Conservation (phyloP, 352 stramenopile species). For the Phytophthora niederhauseri region DNA sequence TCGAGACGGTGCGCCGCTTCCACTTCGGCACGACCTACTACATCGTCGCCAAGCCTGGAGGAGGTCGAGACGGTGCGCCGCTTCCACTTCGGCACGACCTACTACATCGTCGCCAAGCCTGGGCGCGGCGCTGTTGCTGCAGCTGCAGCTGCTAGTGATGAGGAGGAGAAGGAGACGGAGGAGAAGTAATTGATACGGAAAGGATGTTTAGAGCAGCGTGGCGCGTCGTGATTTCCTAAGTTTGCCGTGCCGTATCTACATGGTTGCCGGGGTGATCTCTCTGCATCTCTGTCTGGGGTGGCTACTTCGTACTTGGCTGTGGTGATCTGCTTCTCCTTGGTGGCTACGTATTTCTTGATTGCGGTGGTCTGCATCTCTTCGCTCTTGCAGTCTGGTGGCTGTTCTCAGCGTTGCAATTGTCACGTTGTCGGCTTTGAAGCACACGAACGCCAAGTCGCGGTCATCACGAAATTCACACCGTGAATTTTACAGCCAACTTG, state of each 20-base stretch:
- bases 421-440: not conserved
- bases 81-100: conserved; percentile 97
- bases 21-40: conserved; percentile 97
- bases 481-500: too few species aligned
- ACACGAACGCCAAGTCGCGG: too few species aligned
- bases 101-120: conserved; percentile 85
- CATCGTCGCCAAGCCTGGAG: conserved; percentile 70
- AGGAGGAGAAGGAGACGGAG: not conserved
- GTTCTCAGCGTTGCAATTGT: not conserved
- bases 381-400: too few species aligned
- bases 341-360: too few species aligned
- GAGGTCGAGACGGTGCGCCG: conserved; percentile 85
- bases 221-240: too few species aligned
- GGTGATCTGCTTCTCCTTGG: too few species aligned
- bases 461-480: too few species aligned
- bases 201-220: not conserved
- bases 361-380: too few species aligned
- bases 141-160: not conserved
- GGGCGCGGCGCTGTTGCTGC: not conserved
- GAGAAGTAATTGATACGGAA: not conserved
- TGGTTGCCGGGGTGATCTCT: too few species aligned
- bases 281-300: too few species aligned
- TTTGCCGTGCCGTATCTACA: too few species aligned
- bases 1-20: conserved; percentile 90
- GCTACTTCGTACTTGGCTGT: too few species aligned